phyloP scores from a whole-genome alignment of 2,329 filamentous ascomycete species.

The Cytospora mali region DNA sequence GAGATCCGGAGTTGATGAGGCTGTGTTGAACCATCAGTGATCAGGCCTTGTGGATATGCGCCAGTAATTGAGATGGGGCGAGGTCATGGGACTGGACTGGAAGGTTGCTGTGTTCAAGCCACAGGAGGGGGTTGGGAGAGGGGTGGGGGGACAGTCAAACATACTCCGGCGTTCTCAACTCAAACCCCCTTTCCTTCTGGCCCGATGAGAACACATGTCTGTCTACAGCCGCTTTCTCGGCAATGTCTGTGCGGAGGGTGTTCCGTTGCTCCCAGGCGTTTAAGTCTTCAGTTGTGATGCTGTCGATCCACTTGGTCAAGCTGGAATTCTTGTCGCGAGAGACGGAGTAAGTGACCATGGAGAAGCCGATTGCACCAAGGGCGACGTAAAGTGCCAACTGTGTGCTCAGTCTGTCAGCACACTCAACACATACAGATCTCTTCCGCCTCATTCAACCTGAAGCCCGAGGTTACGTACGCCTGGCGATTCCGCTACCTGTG shows the following conservation, averaged over 20 bases:
- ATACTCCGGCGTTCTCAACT: constrained; percentile 62
- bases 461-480: constrained; percentile 53
- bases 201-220: constrained; percentile 56
- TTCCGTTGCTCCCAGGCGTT: constrained; percentile 57
- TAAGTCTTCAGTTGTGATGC: constrained; percentile 48
- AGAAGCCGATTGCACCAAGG: constrained; percentile 48
- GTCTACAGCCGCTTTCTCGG: constrained; percentile 61
- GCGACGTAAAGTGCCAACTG: constrained; percentile 54
- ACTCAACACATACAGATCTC: too few species aligned
- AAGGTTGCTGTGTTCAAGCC: not conserved
- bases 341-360: constrained; percentile 51
- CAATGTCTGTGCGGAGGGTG: constrained; percentile 51
- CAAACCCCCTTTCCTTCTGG: constrained; percentile 49
- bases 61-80: not conserved
- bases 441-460: not conserved
- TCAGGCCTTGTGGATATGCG: not conserved
- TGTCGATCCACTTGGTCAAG: constrained; percentile 49
- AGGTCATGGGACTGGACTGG: not conserved
- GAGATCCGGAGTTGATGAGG: constrained; percentile 52
- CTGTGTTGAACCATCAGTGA: constrained; percentile 38
- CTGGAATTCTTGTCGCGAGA: constrained; percentile 54
- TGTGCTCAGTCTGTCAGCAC: constrained; percentile 18
- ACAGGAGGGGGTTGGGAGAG: too few species aligned
- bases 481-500: constrained; percentile 53
- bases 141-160: constrained; percentile 37